phyloP scores from a whole-genome alignment of 352 stramenopile species.

The Globisporangium polare region DNA sequence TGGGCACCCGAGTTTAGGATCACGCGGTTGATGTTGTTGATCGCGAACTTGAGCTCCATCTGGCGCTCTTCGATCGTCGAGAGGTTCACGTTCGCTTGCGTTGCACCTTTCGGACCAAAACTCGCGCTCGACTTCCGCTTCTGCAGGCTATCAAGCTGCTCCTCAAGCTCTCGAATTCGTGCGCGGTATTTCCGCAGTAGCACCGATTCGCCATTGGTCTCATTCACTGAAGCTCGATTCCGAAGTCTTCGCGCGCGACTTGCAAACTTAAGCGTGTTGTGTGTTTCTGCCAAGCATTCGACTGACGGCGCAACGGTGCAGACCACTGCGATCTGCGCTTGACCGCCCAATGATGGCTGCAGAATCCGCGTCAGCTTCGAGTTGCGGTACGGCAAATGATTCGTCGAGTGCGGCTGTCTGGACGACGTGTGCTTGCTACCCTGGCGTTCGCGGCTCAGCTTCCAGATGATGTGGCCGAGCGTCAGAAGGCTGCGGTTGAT shows the following conservation, averaged over 20 bases:
- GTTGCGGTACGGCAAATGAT: slow-evolving; percentile 96
- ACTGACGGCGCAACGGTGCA: slow-evolving; percentile 94
- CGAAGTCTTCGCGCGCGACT: slow-evolving; percentile 91
- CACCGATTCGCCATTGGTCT: slow-evolving; percentile 66
- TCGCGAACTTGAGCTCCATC: slow-evolving; percentile 71
- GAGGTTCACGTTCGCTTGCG: slow-evolving; percentile 16
- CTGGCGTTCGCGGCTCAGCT: slow-evolving; percentile 70
- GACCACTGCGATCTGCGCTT: slow-evolving; percentile 96
- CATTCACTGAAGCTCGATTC: slow-evolving; percentile 89
- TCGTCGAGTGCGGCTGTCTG: slow-evolving; percentile 12
- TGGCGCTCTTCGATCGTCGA: slow-evolving; percentile 50
- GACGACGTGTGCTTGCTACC: slow-evolving; percentile 17
- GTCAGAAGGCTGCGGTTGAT: slow-evolving; percentile 92
- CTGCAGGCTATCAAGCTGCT: slow-evolving; percentile 59
- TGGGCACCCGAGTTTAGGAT: slow-evolving; percentile 65
- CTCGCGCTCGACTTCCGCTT: slow-evolving; percentile 28
- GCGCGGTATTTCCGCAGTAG: slow-evolving; percentile 65
- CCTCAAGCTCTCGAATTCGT: slow-evolving; percentile 59
- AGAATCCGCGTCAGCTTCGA: slow-evolving; percentile 98
- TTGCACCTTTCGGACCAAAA: slow-evolving; percentile 15
- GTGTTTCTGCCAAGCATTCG: slow-evolving; percentile 92
- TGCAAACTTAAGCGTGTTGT: slow-evolving; percentile 96
- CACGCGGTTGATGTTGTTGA: slow-evolving; percentile 78
- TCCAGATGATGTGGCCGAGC: slow-evolving; percentile 93
- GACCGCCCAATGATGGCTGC: slow-evolving; percentile 94